Conservation (phyloP, 2,329 filamentous ascomycete species). For the Penicillium sp. region DNA sequence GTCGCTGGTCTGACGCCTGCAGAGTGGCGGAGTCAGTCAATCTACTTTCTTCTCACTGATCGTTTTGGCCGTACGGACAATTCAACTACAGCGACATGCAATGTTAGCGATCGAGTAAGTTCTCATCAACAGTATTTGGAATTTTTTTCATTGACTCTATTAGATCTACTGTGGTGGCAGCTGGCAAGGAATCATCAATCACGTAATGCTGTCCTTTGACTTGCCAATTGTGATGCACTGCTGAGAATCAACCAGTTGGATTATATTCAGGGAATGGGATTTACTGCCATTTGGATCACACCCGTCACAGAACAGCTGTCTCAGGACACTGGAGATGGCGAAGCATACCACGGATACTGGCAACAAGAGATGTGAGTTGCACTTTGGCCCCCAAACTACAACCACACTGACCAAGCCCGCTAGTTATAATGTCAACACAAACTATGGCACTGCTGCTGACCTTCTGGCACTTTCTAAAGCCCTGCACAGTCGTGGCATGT, state of each 20-base stretch:
- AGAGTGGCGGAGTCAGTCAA: slow-evolving; percentile 48
- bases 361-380: slow-evolving; percentile 50
- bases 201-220: slow-evolving; percentile 23
- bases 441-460: slow-evolving; percentile 64
- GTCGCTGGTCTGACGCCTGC: slow-evolving; percentile 34
- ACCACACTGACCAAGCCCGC: neutral
- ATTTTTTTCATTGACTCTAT: slow-evolving; percentile 41
- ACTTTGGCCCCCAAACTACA: neutral
- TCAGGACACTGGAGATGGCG: slow-evolving; percentile 42
- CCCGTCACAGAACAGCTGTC: slow-evolving; percentile 48
- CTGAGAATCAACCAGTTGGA: slow-evolving; percentile 38
- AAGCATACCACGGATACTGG: slow-evolving; percentile 56
- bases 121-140: neutral
- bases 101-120: slow-evolving; percentile 31
- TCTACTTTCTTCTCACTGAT: slow-evolving; percentile 53
- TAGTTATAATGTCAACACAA: slow-evolving; percentile 57
- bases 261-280: slow-evolving; percentile 55
- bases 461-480: slow-evolving; percentile 60
- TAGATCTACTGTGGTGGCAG: slow-evolving; percentile 49
- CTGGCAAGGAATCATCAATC: slow-evolving; percentile 51
- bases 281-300: slow-evolving; percentile 56
- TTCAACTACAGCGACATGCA: slow-evolving; percentile 40
- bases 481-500: slow-evolving; percentile 61
- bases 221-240: neutral
- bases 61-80: slow-evolving; percentile 48